Conservation (phyloP, 2,329 filamentous ascomycete species). For the Aspergillus alliaceus region DNA sequence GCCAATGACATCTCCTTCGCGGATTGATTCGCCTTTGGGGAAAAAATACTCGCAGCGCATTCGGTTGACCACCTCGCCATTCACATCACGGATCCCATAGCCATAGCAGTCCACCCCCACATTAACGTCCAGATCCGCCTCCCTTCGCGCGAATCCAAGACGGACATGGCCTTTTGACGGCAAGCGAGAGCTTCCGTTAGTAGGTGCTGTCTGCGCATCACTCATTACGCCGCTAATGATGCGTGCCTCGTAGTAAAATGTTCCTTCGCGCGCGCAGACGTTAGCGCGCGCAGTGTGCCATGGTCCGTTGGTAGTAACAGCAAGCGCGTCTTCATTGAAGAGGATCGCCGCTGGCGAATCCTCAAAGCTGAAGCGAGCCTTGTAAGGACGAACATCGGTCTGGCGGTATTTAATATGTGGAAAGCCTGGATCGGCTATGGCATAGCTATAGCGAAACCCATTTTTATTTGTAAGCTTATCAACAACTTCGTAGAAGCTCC, state of each 20-base stretch:
- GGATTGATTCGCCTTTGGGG: constrained; percentile 72
- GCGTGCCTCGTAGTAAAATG: constrained; percentile 93
- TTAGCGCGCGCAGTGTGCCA: constrained; percentile 91
- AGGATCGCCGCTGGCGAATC: constrained; percentile 84
- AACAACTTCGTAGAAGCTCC: constrained; percentile 45
- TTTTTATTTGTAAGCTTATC: constrained; percentile 63
- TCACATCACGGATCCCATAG: constrained; percentile 86
- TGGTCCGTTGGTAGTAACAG: constrained; percentile 87
- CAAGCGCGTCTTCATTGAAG: constrained; percentile 71
- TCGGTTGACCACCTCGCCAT: constrained; percentile 89
- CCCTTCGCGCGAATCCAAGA: constrained; percentile 49
- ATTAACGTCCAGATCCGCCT: constrained; percentile 50
- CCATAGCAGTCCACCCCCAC: constrained; percentile 94
- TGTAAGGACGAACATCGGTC: constrained; percentile 81
- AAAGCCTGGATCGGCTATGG: constrained; percentile 85
- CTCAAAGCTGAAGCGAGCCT: constrained; percentile 85
- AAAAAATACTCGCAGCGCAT: constrained; percentile 92
- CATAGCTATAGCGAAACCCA: constrained; percentile 84
- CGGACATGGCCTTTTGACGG: constrained; percentile 46
- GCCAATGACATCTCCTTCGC: constrained; percentile 90
- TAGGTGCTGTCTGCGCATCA: constrained; percentile 19
- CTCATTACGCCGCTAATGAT: constrained; percentile 67
- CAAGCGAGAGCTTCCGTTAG: constrained; percentile 21
- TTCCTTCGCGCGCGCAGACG: constrained; percentile 82
- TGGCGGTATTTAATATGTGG: constrained; percentile 88